These are phyloP conservation scores for Cercospora janseana DNA, from an alignment of 2,329 filamentous ascomycete genomes.

Conservation along the genomic window DNA sequence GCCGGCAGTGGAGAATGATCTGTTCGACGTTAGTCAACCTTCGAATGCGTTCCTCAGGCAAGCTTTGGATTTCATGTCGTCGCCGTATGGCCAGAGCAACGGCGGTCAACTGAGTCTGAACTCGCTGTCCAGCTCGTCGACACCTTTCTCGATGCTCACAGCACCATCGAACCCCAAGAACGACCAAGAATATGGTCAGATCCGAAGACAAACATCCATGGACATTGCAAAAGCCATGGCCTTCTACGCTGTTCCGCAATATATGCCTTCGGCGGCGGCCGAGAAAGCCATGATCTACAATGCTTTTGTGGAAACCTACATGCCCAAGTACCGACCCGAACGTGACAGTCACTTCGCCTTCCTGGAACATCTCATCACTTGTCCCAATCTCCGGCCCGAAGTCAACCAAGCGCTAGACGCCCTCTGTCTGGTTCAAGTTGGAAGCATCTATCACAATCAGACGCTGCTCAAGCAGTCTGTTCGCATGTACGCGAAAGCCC, in stretches of 20 bases:
- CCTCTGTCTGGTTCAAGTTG: constrained; percentile 33
- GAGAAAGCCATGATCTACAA: constrained; percentile 29
- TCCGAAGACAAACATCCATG: constrained; percentile 2
- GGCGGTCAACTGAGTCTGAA: too few relatives aligned
- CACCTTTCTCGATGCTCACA: neutral
- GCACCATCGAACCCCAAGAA: neutral
- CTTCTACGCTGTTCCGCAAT: constrained; percentile 12
- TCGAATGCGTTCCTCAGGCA: neutral
- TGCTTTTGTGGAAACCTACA: constrained; percentile 34
- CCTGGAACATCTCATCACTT: constrained; percentile 27
- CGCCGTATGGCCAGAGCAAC: neutral
- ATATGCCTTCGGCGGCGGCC: constrained; percentile 17
- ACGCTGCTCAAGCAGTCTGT: constrained; percentile 29
- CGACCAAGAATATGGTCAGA: neutral
- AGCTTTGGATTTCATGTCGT: neutral
- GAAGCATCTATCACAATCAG: constrained; percentile 30
- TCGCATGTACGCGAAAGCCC: constrained; percentile 28
- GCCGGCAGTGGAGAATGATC: neutral
- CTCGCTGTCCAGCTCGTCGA: neutral
- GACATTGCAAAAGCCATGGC: constrained; percentile 14
- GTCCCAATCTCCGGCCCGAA: constrained; percentile 24
- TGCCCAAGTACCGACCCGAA: constrained; percentile 25
- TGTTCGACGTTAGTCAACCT: too few relatives aligned
- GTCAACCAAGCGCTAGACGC: constrained; percentile 33
- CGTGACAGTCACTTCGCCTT: constrained; percentile 28